Conservation (phyloP, 2,329 filamentous ascomycete genomes). For the Eutypella sp. region DNA sequence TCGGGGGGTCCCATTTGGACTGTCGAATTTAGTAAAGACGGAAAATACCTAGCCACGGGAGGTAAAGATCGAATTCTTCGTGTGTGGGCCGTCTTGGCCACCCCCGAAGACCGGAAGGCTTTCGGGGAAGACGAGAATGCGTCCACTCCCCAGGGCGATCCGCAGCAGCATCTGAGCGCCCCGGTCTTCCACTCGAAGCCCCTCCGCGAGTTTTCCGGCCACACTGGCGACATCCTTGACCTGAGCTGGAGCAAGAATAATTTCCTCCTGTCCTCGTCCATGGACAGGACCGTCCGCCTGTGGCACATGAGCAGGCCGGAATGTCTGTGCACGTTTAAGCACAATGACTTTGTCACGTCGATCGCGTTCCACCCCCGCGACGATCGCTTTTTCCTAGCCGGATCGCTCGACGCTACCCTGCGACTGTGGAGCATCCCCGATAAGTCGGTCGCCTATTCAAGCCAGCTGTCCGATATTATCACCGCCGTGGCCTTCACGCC, state of each 20-base stretch:
- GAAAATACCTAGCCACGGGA: slow-evolving; percentile 84
- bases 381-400: slow-evolving; percentile 93
- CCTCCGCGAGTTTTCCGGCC: slow-evolving; percentile 73
- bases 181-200: slow-evolving; percentile 84
- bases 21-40: slow-evolving; percentile 87
- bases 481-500: slow-evolving; percentile 92
- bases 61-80: slow-evolving; percentile 83
- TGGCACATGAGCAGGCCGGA: slow-evolving; percentile 87
- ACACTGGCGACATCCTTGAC: slow-evolving; percentile 81
- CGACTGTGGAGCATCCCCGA: slow-evolving; percentile 96
- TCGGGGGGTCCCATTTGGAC: slow-evolving; percentile 78
- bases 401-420: slow-evolving; percentile 82
- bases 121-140: slow-evolving; percentile 64
- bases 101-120: slow-evolving; percentile 67
- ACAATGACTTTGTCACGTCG: slow-evolving; percentile 91
- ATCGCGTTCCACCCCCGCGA: slow-evolving; percentile 93
- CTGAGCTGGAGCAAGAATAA: slow-evolving; percentile 99
- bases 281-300: slow-evolving; percentile 94
- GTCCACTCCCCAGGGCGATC: slow-evolving; percentile 34
- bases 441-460: slow-evolving; percentile 82
- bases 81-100: slow-evolving; percentile 84
- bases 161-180: slow-evolving; percentile 68
- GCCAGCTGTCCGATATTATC: slow-evolving; percentile 76
- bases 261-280: slow-evolving; percentile 89
- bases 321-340: slow-evolving; percentile 89